A percentile compares a stretch with the other conserved stretches of the same genome.
phyloP scores from a whole-genome alignment of 2,329 filamentous ascomycete species.

The Cladobotryum protrusum region DNA sequence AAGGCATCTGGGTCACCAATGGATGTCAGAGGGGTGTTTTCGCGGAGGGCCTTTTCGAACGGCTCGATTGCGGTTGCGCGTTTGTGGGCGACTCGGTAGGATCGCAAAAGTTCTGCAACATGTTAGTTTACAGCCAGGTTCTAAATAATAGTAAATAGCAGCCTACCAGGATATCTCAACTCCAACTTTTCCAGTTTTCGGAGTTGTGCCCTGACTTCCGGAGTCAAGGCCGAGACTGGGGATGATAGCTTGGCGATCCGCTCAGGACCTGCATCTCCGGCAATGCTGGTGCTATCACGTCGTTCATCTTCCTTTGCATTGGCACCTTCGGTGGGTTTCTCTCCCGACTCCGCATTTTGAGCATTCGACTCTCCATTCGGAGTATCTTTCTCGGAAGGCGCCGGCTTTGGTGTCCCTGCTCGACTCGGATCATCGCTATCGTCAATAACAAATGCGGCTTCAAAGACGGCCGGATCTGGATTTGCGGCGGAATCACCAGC shows the following conservation, averaged over 20 bases:
- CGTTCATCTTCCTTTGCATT: conserved; percentile 18
- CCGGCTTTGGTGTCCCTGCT: conserved; percentile 49
- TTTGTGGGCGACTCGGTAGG: conserved; percentile 85
- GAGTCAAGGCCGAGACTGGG: conserved; percentile 52
- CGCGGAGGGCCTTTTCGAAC: conserved; percentile 84
- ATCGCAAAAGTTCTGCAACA: conserved; percentile 66
- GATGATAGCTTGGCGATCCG: conserved; percentile 7
- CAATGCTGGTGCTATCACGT: conserved; percentile 8
- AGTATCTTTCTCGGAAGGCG: conserved; percentile 29
- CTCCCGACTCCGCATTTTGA: conserved; percentile 15
- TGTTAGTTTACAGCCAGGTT: background rate
- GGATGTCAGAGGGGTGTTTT: conserved; percentile 85
- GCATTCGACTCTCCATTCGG: conserved; percentile 11
- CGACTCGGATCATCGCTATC: conserved; percentile 67
- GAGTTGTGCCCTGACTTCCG: conserved; percentile 68
- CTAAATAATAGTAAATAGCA: background rate
- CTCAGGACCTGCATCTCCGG: conserved; percentile 14
- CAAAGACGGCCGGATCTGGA: conserved; percentile 82
- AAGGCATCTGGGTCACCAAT: conserved; percentile 80
- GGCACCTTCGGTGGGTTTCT: conserved; percentile 18
- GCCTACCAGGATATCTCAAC: conserved; percentile 71
- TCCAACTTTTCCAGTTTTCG: conserved; percentile 88
- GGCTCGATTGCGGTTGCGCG: conserved; percentile 83
- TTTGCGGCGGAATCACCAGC: conserved; percentile 40
- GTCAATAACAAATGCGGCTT: conserved; percentile 79